Base-by-base conservation (phyloP, 1,284 basidiomycete genomes). In the Ceratorhiza oryzae-sativae region DNA sequence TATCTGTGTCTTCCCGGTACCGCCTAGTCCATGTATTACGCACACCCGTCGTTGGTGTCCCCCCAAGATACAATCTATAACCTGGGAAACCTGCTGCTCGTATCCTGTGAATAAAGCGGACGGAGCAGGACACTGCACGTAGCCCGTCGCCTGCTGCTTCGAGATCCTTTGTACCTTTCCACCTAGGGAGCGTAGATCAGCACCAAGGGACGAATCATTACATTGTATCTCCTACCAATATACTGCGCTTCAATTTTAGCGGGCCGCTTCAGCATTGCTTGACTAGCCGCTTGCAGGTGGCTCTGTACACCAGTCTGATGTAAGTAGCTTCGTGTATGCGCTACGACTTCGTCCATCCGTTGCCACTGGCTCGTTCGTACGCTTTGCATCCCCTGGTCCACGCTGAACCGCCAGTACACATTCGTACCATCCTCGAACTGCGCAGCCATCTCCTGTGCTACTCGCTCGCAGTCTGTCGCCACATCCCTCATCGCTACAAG, bases 11-110 rank as follows among this genome's bases (percentile, higher is more conserved):
- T 73, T 73, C 1, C 72, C 72, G 1, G 30, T 34, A 1, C 72
- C 72, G 27, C 62, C 62, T 10, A 70, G 55, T 12, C 72, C 72
- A 60, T 56, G 45, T 18, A 73, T 20, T 9, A 73, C 63, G 34
- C 41, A 55, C 23, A 73, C 23, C 3, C 62, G 72, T 25, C 45
- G 61, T 18, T 51, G 20, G 1, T 45, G 5, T 1, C 34, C 25
- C 1, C 45, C 15, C 10, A 48, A 8, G 4, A 73, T 20, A 20
- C 55, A 59, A 10, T n/a, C 10, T 9, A 18, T 20, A 1, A 56
- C 23, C 23, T 36, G 49, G 5, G 20, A 30, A 2, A 58, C 30
- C 5, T 30, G 41, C 1, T 48, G 1, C 20, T 51, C 67, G 27
- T 34, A 39, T 0, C 67, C 53, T 12, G 67, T 70, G 41, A 58